Percentiles rank a stretch among this genome's conserved stretches.
Conservation (phyloP, 805 yeast genomes). For the Wickerhamomyces queroliae region DNA sequence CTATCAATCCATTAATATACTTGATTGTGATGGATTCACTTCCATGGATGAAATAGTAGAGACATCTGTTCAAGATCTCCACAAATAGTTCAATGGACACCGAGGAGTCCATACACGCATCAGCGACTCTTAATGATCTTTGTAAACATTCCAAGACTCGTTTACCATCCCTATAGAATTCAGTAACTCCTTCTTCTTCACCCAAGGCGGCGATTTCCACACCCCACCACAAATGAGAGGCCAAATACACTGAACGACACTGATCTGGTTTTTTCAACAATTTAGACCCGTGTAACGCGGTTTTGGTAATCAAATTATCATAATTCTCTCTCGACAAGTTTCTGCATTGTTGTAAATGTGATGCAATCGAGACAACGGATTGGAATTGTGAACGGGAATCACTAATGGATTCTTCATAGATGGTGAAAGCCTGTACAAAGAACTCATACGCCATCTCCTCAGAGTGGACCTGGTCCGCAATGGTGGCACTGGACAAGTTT, state of each 20-base stretch:
- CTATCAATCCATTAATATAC: constrained; percentile 83
- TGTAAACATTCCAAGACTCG: constrained; percentile 89
- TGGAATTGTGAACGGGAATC: constrained; percentile 51
- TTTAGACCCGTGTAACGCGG: constrained; percentile 84
- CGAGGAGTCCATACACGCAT: constrained; percentile 80
- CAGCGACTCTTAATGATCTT: constrained; percentile 83
- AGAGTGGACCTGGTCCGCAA: constrained; percentile 72
- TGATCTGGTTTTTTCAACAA: constrained; percentile 90
- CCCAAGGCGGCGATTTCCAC: constrained; percentile 49
- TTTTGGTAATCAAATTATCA: constrained; percentile 75
- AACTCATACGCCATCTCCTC: constrained; percentile 81
- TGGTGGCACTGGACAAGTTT: constrained; percentile 59
- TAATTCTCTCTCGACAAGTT: constrained; percentile 60
- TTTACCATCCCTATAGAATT: constrained; percentile 46
- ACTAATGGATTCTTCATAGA: constrained; percentile 64
- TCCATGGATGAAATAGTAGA: constrained; percentile 82
- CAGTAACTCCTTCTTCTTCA: constrained; percentile 38
- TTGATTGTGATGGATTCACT: constrained; percentile 60
- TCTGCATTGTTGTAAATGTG: constrained; percentile 45
- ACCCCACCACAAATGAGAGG: constrained; percentile 95
- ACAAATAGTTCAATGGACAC: constrained; percentile 79
- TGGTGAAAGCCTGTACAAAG: constrained; percentile 79
- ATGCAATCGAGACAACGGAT: constrained; percentile 43
- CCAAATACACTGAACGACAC: constrained; percentile 81
- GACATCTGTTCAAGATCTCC: constrained; percentile 81